A percentile compares a stretch with the other conserved stretches of the same genome.
Conservation (phyloP, 164 flowering plant genomes). For the Aristolochia fimbriata region DNA sequence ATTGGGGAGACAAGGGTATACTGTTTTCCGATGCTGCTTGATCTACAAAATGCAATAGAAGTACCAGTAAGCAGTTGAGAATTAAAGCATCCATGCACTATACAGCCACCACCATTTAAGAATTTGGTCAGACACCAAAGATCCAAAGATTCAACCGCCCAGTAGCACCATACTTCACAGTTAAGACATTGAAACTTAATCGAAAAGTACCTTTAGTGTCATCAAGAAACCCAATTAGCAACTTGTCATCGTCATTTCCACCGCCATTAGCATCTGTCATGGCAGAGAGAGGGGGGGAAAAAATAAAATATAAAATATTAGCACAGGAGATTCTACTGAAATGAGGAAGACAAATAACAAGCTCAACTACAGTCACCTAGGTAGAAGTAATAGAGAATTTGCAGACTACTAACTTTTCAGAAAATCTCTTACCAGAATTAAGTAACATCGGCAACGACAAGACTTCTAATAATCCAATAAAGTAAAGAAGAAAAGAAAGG, state of each 20-base stretch:
- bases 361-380: too few relatives aligned
- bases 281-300: constrained; percentile 1
- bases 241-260: constrained; percentile 46
- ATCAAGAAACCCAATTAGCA: constrained; percentile 32
- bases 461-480: not conserved
- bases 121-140: not conserved
- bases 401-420: not conserved
- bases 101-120: too few relatives aligned
- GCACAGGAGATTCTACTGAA: not conserved
- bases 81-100: not conserved
- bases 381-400: not conserved
- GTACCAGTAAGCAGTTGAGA: not conserved
- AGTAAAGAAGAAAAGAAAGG: not conserved
- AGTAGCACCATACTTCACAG: not conserved
- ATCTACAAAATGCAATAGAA: constrained; percentile 33
- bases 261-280: constrained; percentile 25
- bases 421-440: not conserved
- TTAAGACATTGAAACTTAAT: not conserved
- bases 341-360: not conserved
- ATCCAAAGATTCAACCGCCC: not conserved
- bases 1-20: constrained; percentile 88
- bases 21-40: constrained; percentile 53
- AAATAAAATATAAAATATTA: not conserved
- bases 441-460: not conserved
- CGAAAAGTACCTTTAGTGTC: constrained; percentile 20